Evolutionary conservation across 495 filamentous ascomycete species (phyloP).

Genomic region (Emericellopsis terricola): DNA sequence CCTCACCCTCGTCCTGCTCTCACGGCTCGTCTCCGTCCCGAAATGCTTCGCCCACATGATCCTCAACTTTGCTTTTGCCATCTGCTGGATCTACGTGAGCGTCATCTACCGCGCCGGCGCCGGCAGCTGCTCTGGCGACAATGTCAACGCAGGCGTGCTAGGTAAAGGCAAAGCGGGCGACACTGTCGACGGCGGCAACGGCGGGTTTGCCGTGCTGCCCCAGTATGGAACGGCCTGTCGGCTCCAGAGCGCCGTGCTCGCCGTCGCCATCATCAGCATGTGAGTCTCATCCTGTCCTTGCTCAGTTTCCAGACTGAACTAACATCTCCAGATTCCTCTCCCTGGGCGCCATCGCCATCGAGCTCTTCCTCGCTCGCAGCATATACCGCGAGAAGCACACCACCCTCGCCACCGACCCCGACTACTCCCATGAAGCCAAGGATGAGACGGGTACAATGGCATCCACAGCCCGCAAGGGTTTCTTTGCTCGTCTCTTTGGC

Average conservation of each 20-base stretch:
- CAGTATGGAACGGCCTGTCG: slow-evolving; percentile 42
- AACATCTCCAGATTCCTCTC: slow-evolving; percentile 41
- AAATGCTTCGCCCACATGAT: no score
- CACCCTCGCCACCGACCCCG: slow-evolving; percentile 59
- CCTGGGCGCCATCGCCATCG: slow-evolving; percentile 42
- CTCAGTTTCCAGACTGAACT: neutral
- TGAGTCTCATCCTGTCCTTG: neutral
- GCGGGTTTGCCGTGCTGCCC: slow-evolving; percentile 20
- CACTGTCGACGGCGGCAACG: slow-evolving; percentile 19
- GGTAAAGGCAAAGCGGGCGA: slow-evolving; percentile 37
- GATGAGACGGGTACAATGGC: no score
- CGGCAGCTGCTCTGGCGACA: slow-evolving; percentile 37
- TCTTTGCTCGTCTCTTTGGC: slow-evolving; percentile 4
- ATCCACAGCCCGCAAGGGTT: no score
- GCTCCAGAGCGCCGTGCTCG: slow-evolving; percentile 54
- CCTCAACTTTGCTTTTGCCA: slow-evolving; percentile 39
- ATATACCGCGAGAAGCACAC: slow-evolving; percentile 64
- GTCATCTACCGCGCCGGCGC: slow-evolving; percentile 43
- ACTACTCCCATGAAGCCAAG: no score
- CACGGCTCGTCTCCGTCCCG: slow-evolving; percentile 67
- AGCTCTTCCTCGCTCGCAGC: slow-evolving; percentile 45
- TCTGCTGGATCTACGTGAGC: slow-evolving; percentile 42
- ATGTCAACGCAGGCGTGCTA: slow-evolving; percentile 33
- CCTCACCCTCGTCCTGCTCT: slow-evolving; percentile 52
- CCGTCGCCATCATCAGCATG: slow-evolving; percentile 61